These are phyloP conservation scores for Cucumis variabilis DNA, from an alignment of 331 rosid genomes.

Conservation along the genomic window DNA sequence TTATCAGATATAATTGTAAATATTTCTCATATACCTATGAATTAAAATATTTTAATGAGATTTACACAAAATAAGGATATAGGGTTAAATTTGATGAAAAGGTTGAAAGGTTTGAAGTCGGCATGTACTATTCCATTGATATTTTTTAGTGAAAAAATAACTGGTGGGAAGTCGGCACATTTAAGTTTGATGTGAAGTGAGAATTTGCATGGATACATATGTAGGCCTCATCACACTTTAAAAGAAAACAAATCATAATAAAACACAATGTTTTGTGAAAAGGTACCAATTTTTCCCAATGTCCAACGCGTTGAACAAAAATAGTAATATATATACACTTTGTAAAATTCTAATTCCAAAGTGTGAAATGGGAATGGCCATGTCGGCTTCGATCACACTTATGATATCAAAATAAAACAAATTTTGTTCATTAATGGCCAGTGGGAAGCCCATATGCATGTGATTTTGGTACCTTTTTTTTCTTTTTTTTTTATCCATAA, in stretches of 20 bases:
- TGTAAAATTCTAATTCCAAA: background rate
- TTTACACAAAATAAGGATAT: too few species aligned
- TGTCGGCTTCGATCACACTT: background rate
- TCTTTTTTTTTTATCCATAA: background rate
- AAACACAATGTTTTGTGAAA: constrained; percentile 19
- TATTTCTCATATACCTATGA: too few species aligned
- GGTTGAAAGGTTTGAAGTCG: background rate
- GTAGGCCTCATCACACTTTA: background rate
- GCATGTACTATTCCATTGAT: constrained; percentile 14
- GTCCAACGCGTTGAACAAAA: background rate
- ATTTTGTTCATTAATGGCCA: background rate
- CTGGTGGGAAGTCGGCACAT: constrained; percentile 21
- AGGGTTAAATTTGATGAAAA: background rate
- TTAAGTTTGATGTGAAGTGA: constrained; percentile 29
- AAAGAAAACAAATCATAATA: constrained; percentile 18
- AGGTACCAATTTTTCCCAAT: background rate
- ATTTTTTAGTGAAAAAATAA: background rate
- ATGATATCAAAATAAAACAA: background rate
- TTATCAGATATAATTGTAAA: too few species aligned
- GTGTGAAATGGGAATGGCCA: background rate
- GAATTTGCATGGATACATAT: constrained; percentile 25
- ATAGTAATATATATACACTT: too few species aligned
- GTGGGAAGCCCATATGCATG: background rate
- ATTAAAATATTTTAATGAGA: background rate
- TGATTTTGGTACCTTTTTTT: background rate